Evolutionary conservation across 2,329 filamentous ascomycete species (phyloP).

Genomic region (Cyphellophora attinorum): DNA sequence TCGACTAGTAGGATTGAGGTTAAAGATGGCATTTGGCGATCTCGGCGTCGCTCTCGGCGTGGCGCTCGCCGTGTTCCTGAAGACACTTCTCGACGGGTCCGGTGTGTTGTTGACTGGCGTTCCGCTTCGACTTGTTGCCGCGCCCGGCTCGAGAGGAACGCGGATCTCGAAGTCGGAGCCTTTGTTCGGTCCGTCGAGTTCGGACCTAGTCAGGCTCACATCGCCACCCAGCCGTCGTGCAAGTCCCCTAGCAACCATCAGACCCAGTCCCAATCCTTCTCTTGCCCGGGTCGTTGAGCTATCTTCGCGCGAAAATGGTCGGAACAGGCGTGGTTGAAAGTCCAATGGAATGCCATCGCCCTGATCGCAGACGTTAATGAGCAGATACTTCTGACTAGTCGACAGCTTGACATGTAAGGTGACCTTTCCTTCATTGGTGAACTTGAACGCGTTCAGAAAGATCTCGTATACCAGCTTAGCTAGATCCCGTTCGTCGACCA

Average conservation of each 20-base stretch:
- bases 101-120: slow-evolving; percentile 38
- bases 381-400: slow-evolving; percentile 42
- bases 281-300: slow-evolving; percentile 56
- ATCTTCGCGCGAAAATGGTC: slow-evolving; percentile 60
- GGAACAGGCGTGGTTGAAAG: slow-evolving; percentile 59
- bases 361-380: slow-evolving; percentile 56
- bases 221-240: slow-evolving; percentile 61
- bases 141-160: slow-evolving; percentile 47
- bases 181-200: slow-evolving; percentile 49
- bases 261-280: slow-evolving; percentile 59
- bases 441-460: slow-evolving; percentile 60
- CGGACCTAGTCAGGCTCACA: slow-evolving; percentile 53
- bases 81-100: slow-evolving; percentile 4
- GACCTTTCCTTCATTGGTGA: slow-evolving; percentile 56
- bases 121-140: slow-evolving; percentile 38
- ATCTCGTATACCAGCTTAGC: slow-evolving; percentile 56
- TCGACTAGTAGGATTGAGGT: not conserved
- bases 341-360: slow-evolving; percentile 59
- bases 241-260: slow-evolving; percentile 64
- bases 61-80: not conserved
- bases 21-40: not conserved
- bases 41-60: not conserved
- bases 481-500: slow-evolving; percentile 53
- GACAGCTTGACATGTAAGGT: slow-evolving; percentile 45
- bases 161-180: slow-evolving; percentile 62